Percentiles rank a stretch among this genome's conserved stretches.
Conservation (phyloP, 2,329 filamentous ascomycete species). For the Diaporthe sp. region DNA sequence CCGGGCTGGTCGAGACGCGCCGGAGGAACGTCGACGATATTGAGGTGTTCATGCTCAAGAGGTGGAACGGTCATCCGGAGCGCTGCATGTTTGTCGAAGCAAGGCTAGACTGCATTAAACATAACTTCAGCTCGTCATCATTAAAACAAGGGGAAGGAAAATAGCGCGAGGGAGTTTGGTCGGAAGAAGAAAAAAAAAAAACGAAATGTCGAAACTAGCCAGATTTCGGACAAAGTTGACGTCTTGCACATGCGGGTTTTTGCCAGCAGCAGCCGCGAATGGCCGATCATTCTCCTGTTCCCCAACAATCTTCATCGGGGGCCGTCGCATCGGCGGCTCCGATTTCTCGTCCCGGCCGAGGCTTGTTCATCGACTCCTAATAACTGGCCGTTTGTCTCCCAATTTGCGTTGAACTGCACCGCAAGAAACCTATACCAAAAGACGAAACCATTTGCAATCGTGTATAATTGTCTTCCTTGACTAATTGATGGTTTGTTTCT, state of each 20-base stretch:
- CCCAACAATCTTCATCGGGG: conserved; percentile 24
- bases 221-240: conserved; percentile 21
- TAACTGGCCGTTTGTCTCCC: neutral
- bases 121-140: conserved; percentile 8
- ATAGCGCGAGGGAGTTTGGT: neutral
- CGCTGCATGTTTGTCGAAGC: conserved; percentile 1
- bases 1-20: conserved; percentile 27
- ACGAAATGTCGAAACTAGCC: neutral
- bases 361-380: neutral
- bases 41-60: conserved; percentile 32
- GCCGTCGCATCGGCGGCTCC: conserved; percentile 3
- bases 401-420: neutral
- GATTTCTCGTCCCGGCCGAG: conserved; percentile 14
- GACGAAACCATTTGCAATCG: neutral
- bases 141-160: neutral
- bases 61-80: conserved; percentile 5
- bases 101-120: neutral
- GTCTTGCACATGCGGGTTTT: conserved; percentile 24
- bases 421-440: neutral
- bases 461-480: neutral
- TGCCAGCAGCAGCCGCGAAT: conserved; percentile 4
- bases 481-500: neutral
- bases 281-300: conserved; percentile 1
- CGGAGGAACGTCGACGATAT: conserved; percentile 29
- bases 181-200: neutral